A percentile compares a stretch with the other conserved stretches of the same genome.
Evolutionary conservation across 129 eudicot species (phyloP).

Genomic region (Cynara cardunculus): DNA sequence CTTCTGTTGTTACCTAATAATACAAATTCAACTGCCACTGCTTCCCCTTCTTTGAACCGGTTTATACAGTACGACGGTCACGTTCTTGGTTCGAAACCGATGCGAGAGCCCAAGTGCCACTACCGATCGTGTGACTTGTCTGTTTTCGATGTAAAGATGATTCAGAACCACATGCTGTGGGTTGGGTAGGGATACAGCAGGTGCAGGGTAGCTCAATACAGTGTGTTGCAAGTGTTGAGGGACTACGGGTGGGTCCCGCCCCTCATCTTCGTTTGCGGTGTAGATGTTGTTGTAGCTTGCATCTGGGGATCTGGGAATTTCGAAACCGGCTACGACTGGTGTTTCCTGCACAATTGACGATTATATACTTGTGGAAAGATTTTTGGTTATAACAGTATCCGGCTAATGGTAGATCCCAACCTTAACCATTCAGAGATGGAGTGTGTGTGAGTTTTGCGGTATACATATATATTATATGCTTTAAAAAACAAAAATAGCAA

Average conservation of each 20-base stretch:
- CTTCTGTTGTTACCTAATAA: background rate
- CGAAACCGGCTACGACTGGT: conserved; percentile 61
- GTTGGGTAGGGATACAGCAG: conserved; percentile 35
- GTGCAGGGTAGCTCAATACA: conserved; percentile 37
- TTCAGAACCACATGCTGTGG: conserved; percentile 68
- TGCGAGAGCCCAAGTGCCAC: conserved; percentile 71
- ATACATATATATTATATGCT: background rate
- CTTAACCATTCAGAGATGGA: background rate
- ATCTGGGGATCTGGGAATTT: conserved; percentile 66
- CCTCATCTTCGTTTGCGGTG: conserved; percentile 54
- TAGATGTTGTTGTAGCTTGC: conserved; percentile 61
- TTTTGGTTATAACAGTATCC: background rate
- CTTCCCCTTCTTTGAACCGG: conserved; percentile 66
- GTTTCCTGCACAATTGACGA: conserved; percentile 35
- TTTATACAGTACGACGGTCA: conserved; percentile 73
- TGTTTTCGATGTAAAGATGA: conserved; percentile 74
- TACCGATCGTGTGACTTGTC: conserved; percentile 54
- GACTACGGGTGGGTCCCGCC: conserved; percentile 58
- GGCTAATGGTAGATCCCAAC: no score
- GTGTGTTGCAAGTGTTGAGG: conserved; percentile 70
- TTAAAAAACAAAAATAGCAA: background rate
- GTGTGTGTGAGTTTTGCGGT: background rate
- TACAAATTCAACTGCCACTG: conserved; percentile 19
- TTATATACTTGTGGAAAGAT: background rate
- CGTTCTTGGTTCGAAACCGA: conserved; percentile 64